Evolutionary conservation across 345 rosid species (phyloP).

Genomic region (Pugionium dolabratum): DNA sequence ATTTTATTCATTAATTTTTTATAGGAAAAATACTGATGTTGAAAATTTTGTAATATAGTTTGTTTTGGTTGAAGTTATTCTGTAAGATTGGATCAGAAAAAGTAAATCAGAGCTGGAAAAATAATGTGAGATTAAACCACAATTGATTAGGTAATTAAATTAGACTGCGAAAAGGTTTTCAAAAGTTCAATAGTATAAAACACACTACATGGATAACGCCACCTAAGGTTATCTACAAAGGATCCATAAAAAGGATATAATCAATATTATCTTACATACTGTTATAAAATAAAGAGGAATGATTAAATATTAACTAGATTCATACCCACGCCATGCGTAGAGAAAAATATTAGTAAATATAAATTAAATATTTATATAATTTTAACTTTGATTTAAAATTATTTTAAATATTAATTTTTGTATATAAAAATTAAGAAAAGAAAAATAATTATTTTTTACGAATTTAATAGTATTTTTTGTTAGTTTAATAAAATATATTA

Average conservation of each 20-base stretch:
- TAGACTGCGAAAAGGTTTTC: conserved; percentile 23
- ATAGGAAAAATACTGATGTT: conserved; percentile 19
- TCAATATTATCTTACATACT: conserved; percentile 18
- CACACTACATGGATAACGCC: conserved; percentile 12
- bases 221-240: conserved; percentile 30
- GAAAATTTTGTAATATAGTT: conserved; percentile 8
- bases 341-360: no score
- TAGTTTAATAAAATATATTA: no score
- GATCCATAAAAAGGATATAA: conserved; percentile 17
- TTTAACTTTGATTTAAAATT: no score
- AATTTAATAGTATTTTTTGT: no score
- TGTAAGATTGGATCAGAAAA: not conserved
- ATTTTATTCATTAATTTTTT: conserved; percentile 31
- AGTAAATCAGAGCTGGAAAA: not conserved
- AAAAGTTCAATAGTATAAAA: no score
- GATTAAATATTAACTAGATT: no score
- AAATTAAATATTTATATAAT: no score
- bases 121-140: not conserved
- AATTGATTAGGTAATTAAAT: not conserved
- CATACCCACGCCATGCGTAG: no score
- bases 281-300: conserved; percentile 4
- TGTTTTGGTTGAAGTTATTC: not conserved
- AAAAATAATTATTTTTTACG: no score
- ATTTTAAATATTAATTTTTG: no score
- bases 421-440: no score